Evolutionary conservation across 108 stramenopile genomes (phyloP).

Genomic region (Skeletonema grethae): DNA sequence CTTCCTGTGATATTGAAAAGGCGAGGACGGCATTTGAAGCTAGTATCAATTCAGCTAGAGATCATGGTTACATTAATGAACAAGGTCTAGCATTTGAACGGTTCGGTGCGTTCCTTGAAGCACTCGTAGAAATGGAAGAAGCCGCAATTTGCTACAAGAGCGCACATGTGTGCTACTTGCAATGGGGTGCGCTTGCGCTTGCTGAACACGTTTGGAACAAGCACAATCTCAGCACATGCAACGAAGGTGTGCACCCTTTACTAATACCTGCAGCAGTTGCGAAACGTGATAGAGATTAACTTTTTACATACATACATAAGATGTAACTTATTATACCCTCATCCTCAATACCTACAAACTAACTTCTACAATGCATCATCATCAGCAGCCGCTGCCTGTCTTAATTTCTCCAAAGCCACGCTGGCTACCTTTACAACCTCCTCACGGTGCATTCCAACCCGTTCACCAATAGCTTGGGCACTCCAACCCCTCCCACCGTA

Average conservation of each 20-base stretch:
- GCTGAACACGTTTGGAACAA: not conserved
- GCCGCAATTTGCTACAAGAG: not conserved
- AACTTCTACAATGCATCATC: slow-evolving; percentile 37
- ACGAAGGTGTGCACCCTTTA: not conserved
- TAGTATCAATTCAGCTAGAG: not conserved
- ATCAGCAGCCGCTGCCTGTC: slow-evolving; percentile 15
- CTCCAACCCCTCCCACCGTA: slow-evolving; percentile 29
- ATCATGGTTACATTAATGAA: slow-evolving; percentile 2
- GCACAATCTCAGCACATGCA: not conserved
- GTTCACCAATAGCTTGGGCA: slow-evolving; percentile 18
- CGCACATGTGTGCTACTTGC: not conserved
- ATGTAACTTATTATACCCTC: not conserved
- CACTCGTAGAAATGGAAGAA: not conserved
- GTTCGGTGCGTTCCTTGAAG: not conserved
- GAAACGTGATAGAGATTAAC: not conserved
- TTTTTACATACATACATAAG: not conserved
- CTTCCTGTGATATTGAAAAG: not conserved
- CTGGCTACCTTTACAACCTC: slow-evolving; percentile 28
- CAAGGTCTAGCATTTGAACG: slow-evolving; percentile 13
- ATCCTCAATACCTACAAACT: slow-evolving; percentile 11
- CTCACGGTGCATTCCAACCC: slow-evolving; percentile 14
- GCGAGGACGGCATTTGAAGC: not conserved
- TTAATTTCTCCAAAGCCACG: slow-evolving; percentile 25
- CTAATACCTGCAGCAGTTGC: not conserved
- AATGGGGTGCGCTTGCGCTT: not conserved